Percentiles rank a stretch among this genome's conserved stretches.
phyloP scores from a whole-genome alignment of 257 asterid species.

The Fraxinus cuspidata region DNA sequence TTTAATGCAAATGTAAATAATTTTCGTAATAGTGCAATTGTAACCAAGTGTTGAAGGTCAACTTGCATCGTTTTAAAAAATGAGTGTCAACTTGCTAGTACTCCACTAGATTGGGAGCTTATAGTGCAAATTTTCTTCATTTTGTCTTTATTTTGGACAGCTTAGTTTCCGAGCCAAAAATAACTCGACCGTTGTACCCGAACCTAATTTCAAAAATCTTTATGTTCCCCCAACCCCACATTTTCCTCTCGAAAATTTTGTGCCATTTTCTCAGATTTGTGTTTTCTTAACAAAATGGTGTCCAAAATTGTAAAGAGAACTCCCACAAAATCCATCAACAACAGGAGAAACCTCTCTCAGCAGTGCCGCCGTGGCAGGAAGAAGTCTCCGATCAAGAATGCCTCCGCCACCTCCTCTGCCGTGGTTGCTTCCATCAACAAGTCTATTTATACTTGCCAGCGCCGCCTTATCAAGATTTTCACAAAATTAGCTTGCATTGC shows the following conservation, averaged over 20 bases:
- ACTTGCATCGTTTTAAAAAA: background rate
- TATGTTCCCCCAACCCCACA: background rate
- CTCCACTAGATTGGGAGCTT: background rate
- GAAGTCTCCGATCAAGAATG: slow-evolving; percentile 62
- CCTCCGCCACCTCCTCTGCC: slow-evolving; percentile 51
- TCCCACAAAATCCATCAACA: slow-evolving; percentile 73
- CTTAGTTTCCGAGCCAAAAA: slow-evolving; percentile 36
- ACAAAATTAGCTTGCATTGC: slow-evolving; percentile 56
- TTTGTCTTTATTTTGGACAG: background rate
- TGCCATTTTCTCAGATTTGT: slow-evolving; percentile 7
- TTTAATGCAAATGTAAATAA: too few relatives aligned
- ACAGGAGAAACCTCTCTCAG: slow-evolving; percentile 38
- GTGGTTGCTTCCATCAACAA: slow-evolving; percentile 73
- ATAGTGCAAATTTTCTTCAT: background rate
- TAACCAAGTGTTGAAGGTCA: too few relatives aligned
- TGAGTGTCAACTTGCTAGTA: background rate
- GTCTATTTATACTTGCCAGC: slow-evolving; percentile 74
- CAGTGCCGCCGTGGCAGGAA: slow-evolving; percentile 47
- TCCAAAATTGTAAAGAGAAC: slow-evolving; percentile 71
- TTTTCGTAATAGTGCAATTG: too few relatives aligned
- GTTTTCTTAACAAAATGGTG: slow-evolving; percentile 46
- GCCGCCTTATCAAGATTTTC: slow-evolving; percentile 82
- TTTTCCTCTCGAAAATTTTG: slow-evolving; percentile 20
- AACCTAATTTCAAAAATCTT: slow-evolving; percentile 35
- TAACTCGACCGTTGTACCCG: slow-evolving; percentile 62